These are phyloP conservation scores for Eimeria maxima DNA, from an alignment of 169 alveolate species.

Conservation along the genomic window DNA sequence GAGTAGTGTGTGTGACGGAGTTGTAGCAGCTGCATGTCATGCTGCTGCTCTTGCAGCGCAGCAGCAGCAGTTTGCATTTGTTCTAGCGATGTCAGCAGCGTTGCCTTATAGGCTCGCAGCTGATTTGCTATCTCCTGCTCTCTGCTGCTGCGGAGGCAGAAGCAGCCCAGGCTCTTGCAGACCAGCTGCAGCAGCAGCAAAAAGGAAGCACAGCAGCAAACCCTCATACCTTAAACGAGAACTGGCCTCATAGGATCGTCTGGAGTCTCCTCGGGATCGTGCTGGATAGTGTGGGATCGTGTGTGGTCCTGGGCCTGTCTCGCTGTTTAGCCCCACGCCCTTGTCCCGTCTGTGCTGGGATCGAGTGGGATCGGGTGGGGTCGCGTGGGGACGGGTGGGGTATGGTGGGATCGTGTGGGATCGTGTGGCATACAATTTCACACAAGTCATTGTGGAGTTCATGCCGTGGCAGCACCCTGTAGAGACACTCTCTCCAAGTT, in stretches of 20 bases:
- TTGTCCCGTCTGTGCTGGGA: no score
- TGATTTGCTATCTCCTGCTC: conserved; percentile 64
- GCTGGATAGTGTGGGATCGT: no score
- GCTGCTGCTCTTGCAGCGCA: conserved; percentile 74
- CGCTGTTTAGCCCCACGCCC: no score
- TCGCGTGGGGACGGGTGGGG: not conserved
- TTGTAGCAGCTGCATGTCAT: conserved; percentile 40
- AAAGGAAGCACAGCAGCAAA: conserved; percentile 22
- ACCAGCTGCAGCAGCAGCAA: conserved; percentile 55
- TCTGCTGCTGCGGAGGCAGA: conserved; percentile 72
- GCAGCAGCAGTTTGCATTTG: conserved; percentile 71
- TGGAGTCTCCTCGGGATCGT: not conserved
- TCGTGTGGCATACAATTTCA: conserved; percentile 64
- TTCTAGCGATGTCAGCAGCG: conserved; percentile 44
- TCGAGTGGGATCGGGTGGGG: no score
- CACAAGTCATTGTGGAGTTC: conserved; percentile 76
- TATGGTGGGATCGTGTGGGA: conserved; percentile 19
- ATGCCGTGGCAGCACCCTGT: not conserved
- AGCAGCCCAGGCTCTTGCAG: conserved; percentile 73
- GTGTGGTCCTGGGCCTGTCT: no score
- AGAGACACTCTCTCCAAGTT: conserved; percentile 40
- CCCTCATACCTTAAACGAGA: not conserved
- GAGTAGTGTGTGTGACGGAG: conserved; percentile 7
- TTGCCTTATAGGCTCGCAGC: conserved; percentile 71
- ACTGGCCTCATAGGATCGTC: not conserved